Conservation (phyloP, 2,329 filamentous ascomycete genomes). For the Talaromyces verruculosus region DNA sequence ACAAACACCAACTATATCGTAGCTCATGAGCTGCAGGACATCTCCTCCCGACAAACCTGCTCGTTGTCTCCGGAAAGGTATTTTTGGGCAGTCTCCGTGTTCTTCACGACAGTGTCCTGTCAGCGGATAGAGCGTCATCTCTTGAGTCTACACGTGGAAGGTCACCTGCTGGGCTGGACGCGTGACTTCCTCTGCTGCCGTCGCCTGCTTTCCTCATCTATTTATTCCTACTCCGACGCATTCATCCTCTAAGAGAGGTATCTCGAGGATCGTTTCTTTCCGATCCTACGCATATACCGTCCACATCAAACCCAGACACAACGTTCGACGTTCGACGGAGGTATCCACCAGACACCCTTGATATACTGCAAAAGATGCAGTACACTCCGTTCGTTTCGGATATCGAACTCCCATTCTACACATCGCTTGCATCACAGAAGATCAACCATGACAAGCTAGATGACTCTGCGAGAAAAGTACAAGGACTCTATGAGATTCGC, state of each 20-base stretch:
- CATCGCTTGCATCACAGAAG: constrained; percentile 85
- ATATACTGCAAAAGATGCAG: constrained; percentile 49
- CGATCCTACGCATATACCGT: background rate
- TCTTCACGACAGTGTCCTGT: background rate
- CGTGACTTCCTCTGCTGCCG: constrained; percentile 16
- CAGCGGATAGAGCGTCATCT: background rate
- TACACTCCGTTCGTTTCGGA: constrained; percentile 92
- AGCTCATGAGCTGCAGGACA: background rate
- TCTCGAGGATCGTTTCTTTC: background rate
- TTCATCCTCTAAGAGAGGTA: background rate
- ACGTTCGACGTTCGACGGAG: background rate
- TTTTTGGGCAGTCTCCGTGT: background rate
- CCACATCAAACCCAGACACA: background rate
- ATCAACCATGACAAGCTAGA: constrained; percentile 97
- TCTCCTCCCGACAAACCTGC: background rate
- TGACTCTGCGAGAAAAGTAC: constrained; percentile 81
- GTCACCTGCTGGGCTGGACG: constrained; percentile 7
- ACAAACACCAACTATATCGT: constrained; percentile 1
- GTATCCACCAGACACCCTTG: background rate
- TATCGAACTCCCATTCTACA: constrained; percentile 94
- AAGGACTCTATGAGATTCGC: constrained; percentile 86
- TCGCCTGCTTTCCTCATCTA: constrained; percentile 4
- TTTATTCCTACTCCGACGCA: background rate
- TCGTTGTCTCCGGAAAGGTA: background rate
- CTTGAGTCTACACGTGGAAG: background rate